Percentiles rank a stretch among this genome's conserved stretches.
phyloP scores from a whole-genome alignment of 345 rosid species.

The Populus euphratica region DNA sequence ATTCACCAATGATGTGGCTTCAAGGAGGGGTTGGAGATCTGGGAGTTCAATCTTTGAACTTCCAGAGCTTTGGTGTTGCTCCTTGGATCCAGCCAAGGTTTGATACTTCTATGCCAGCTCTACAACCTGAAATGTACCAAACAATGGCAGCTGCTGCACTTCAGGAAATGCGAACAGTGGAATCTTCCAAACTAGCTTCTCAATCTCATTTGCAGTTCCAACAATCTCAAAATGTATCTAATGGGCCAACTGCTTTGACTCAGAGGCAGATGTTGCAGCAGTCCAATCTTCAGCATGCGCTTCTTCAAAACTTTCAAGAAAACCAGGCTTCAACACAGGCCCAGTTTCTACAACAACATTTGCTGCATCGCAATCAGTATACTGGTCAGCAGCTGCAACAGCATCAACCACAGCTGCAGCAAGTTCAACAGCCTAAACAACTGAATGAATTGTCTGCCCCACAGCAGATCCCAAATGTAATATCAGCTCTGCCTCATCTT shows the following conservation, averaged over 20 bases:
- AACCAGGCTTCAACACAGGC: neutral
- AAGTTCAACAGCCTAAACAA: conserved; percentile 31
- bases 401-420: neutral
- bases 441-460: conserved; percentile 25
- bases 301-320: neutral
- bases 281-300: neutral
- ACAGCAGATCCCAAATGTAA: conserved; percentile 16
- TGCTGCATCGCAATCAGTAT: neutral
- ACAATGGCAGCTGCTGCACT: conserved; percentile 1
- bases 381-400: neutral
- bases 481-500: conserved; percentile 30
- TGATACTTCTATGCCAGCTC: neutral
- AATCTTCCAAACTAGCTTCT: neutral
- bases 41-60: neutral
- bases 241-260: neutral
- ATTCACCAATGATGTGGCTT: neutral
- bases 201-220: neutral
- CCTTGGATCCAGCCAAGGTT: neutral
- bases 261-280: conserved; percentile 3
- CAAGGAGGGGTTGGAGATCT: neutral
- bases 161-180: neutral
- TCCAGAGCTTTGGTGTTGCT: neutral
- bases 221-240: neutral
- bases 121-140: neutral
- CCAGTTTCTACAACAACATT: neutral